Evolutionary conservation across 2,329 filamentous ascomycete genomes (phyloP).

Genomic region (Claviceps sp.): DNA sequence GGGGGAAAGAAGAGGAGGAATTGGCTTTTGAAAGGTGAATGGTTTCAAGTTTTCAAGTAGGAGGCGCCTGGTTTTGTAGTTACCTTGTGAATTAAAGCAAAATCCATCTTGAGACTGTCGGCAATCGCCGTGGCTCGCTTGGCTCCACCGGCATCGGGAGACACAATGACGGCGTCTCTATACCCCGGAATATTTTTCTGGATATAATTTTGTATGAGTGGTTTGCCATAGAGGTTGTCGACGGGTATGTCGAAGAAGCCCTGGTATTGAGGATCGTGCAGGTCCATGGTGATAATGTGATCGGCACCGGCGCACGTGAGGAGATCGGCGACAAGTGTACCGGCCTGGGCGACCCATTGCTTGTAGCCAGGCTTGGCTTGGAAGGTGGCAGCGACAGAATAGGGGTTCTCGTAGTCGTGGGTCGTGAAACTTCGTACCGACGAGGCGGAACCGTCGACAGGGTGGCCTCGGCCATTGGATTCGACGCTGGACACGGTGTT

Average conservation of each 20-base stretch:
- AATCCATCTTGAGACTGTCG: constrained; percentile 83
- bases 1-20: constrained; percentile 14
- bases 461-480: constrained; percentile 23
- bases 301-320: constrained; percentile 92
- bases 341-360: constrained; percentile 96
- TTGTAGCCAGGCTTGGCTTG: constrained; percentile 87
- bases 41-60: too few species aligned
- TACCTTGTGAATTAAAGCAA: constrained; percentile 95
- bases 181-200: constrained; percentile 74
- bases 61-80: constrained; percentile 1
- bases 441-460: constrained; percentile 24
- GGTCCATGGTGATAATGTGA: constrained; percentile 95
- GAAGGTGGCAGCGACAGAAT: constrained; percentile 38
- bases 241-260: constrained; percentile 98
- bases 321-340: constrained; percentile 85
- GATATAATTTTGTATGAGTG: constrained; percentile 56
- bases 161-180: constrained; percentile 81
- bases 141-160: constrained; percentile 88
- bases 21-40: too few species aligned
- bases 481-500: constrained; percentile 21
- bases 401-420: constrained; percentile 50
- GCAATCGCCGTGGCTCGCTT: constrained; percentile 94
- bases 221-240: constrained; percentile 86
- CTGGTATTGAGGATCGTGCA: constrained; percentile 93
- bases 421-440: constrained; percentile 42